A percentile compares a stretch with the other conserved stretches of the same genome.
These are phyloP conservation scores for Sclerotinia borealis DNA, from an alignment of 2,329 filamentous ascomycete species.

Conservation along the genomic window DNA sequence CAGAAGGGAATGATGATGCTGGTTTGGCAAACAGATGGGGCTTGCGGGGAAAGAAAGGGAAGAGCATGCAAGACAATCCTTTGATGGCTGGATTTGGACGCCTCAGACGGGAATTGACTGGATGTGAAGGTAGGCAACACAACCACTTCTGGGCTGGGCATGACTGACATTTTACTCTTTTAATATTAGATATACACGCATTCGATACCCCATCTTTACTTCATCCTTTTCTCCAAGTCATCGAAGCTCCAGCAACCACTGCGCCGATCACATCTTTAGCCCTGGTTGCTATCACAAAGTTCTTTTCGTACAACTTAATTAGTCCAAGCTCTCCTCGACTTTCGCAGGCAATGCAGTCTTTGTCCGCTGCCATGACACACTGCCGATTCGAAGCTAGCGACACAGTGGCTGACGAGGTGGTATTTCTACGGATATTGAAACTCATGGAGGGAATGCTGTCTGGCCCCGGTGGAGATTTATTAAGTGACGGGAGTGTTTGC, in stretches of 20 bases:
- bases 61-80: constrained; percentile 95
- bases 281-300: constrained; percentile 89
- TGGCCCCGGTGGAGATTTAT: constrained; percentile 79
- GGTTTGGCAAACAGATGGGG: constrained; percentile 83
- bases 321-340: constrained; percentile 79
- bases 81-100: constrained; percentile 92
- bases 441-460: constrained; percentile 99
- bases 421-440: constrained; percentile 87
- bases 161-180: constrained; percentile 25
- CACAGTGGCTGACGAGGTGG: constrained; percentile 89
- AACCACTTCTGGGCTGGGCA: not conserved
- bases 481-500: constrained; percentile 98
- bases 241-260: constrained; percentile 91
- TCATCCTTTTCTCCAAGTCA: constrained; percentile 92
- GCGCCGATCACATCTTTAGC: constrained; percentile 94
- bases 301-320: constrained; percentile 91
- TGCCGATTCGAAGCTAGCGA: constrained; percentile 97
- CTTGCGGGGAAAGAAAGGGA: constrained; percentile 86
- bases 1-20: constrained; percentile 45
- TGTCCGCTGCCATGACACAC: constrained; percentile 93
- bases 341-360: constrained; percentile 83
- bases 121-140: constrained; percentile 60
- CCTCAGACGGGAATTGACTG: constrained; percentile 78
- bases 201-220: constrained; percentile 89
- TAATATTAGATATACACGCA: constrained; percentile 62